Evolutionary conservation across 2,329 filamentous ascomycete species (phyloP).

Genomic region (Capronia coronata): DNA sequence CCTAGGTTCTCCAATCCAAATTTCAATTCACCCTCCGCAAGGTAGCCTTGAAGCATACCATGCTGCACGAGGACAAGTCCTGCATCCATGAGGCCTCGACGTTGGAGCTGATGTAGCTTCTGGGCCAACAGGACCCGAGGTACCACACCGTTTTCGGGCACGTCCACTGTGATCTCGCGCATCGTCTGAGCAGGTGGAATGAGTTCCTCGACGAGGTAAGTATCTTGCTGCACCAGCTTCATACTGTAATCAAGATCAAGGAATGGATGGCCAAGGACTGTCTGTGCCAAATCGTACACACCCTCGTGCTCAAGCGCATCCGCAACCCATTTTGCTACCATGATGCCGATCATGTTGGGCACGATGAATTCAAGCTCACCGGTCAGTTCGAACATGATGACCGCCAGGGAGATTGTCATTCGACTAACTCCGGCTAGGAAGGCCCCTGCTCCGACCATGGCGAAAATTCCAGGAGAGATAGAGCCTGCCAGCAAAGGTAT

Average conservation of each 20-base stretch:
- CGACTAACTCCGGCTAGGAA: constrained; percentile 54
- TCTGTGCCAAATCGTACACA: constrained; percentile 56
- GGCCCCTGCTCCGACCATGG: constrained; percentile 54
- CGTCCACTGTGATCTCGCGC: constrained; percentile 49
- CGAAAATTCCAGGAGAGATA: constrained; percentile 54
- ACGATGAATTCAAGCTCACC: constrained; percentile 54
- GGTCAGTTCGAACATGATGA: constrained; percentile 58
- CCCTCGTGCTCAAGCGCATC: constrained; percentile 49
- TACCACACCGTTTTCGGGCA: constrained; percentile 43
- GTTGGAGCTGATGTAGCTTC: constrained; percentile 45
- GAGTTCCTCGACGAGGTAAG: constrained; percentile 41
- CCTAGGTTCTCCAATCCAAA: constrained; percentile 43
- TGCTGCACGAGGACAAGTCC: constrained; percentile 49
- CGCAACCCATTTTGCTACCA: constrained; percentile 54
- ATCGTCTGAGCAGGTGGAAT: constrained; percentile 51
- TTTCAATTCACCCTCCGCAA: constrained; percentile 50
- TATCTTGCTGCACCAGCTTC: constrained; percentile 36
- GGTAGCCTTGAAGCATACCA: constrained; percentile 49
- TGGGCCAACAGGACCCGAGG: constrained; percentile 36
- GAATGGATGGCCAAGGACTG: constrained; percentile 54
- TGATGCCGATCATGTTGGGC: constrained; percentile 54
- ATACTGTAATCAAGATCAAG: constrained; percentile 46
- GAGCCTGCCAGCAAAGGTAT: constrained; percentile 46
- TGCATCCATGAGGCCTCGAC: constrained; percentile 51
- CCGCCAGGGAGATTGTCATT: constrained; percentile 54